These are phyloP conservation scores for Aspergillus clavatus DNA, from an alignment of 2,329 filamentous ascomycete species.

Conservation along the genomic window DNA sequence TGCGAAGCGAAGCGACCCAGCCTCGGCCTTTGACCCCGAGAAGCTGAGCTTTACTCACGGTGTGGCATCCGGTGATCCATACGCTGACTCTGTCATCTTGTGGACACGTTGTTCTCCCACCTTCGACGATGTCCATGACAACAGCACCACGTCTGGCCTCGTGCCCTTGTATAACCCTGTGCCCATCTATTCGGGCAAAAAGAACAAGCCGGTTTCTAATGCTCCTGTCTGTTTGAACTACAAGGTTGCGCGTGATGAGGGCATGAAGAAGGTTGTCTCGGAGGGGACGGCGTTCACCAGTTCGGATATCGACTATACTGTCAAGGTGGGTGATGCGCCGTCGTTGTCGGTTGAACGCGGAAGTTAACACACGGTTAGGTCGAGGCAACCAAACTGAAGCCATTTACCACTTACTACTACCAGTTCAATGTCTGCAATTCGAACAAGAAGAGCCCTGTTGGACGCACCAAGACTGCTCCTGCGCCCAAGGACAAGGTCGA, in stretches of 20 bases:
- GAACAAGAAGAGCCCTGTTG: conserved; percentile 56
- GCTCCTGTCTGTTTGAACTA: conserved; percentile 65
- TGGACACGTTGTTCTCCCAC: conserved; percentile 43
- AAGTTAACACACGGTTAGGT: conserved; percentile 6
- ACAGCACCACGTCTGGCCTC: conserved; percentile 54
- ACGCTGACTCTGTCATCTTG: conserved; percentile 40
- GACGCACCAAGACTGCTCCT: conserved; percentile 67
- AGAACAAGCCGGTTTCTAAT: conserved; percentile 51
- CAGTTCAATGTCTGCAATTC: conserved; percentile 66
- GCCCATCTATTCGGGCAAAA: background rate
- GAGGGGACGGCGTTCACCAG: conserved; percentile 62
- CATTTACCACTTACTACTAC: conserved; percentile 62
- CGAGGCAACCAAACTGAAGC: conserved; percentile 59
- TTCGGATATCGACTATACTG: conserved; percentile 69
- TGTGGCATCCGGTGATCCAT: conserved; percentile 48
- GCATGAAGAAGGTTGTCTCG: conserved; percentile 47
- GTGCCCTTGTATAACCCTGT: conserved; percentile 50
- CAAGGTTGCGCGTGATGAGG: conserved; percentile 48
- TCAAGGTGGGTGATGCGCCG: too few species aligned
- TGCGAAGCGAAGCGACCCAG: conserved; percentile 49
- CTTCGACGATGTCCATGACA: conserved; percentile 45
- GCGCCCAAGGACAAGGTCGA: conserved; percentile 51
- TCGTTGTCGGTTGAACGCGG: too few species aligned
- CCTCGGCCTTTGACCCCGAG: conserved; percentile 42
- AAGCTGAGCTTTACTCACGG: conserved; percentile 62